Evolutionary conservation across 1,284 basidiomycete genomes (phyloP), one percentile per base, ranked within the genome.

Genomic region (Tetrapyrgos nigripes): DNA sequence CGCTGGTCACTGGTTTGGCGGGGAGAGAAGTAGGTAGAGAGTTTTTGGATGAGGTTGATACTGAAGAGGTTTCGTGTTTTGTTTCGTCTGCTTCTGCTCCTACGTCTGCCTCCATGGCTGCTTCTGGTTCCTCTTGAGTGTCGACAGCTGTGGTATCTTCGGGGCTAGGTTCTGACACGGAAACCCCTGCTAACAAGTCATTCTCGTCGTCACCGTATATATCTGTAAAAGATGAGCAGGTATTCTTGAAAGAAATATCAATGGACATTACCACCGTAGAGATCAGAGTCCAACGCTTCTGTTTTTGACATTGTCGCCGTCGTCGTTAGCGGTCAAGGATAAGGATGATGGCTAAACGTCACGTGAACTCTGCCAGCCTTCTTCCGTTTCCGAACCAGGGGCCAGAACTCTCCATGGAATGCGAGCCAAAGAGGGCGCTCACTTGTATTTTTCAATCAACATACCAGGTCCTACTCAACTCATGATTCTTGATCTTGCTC

Each of bases 131-230:
- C n/a, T n/a, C n/a, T n/a, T n/a, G n/a, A n/a, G n/a, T n/a, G n/a
- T n/a, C n/a, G n/a, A n/a, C n/a, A n/a, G 37, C 37, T n/a, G 37
- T 40, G 14, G 37, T 40, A n/a, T 40, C 37, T 40, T 40, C 37
- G 37, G 37, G 37, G 19, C 37, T 65, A 43, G 62, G 50, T 33
- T 66, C 63, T 14, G 66, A 64, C 27, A 63, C 63, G 31, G 45
- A 27, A 49, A 50, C 68, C 1, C 67, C 66, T 35, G 47, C 29
- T 37, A 35, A 19, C 54, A 79, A 79, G 55, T 71, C 77, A 64
- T 78, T 73, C 61, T 79, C 79, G 44, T 70, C 71, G 44, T 71
- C 71, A 27, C 71, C 71, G 55, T 79, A 79, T 44, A 79, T 68
- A 61, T 80, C 77, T 79, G 29, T 17, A 40, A 31, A 47, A 24